A percentile compares a stretch with the other conserved stretches of the same genome.
These are phyloP conservation scores for Trypanosoma grayi DNA, from an alignment of 208 protist genomes.

Conservation along the genomic window DNA sequence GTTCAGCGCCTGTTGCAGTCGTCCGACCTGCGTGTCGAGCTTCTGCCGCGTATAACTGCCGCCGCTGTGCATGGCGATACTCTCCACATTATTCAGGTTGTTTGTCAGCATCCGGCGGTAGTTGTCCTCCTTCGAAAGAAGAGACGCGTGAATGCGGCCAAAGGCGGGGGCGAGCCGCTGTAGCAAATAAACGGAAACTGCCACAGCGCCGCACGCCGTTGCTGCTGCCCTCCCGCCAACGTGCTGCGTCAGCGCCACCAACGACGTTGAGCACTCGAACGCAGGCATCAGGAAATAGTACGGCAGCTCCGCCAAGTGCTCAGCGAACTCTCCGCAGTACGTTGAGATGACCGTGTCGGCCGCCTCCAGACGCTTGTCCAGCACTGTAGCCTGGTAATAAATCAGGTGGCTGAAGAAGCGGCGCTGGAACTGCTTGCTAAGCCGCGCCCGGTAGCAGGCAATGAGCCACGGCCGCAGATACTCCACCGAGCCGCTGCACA, in stretches of 20 bases:
- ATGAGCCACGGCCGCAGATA: conserved; percentile 80
- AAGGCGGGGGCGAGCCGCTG: conserved; percentile 64
- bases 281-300: conserved; percentile 86
- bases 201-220: conserved; percentile 48
- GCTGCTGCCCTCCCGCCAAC: conserved; percentile 40
- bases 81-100: conserved; percentile 72
- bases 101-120: conserved; percentile 79
- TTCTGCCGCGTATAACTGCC: conserved; percentile 51
- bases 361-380: conserved; percentile 73
- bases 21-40: conserved; percentile 56
- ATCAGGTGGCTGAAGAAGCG: conserved; percentile 77
- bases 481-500: conserved; percentile 69
- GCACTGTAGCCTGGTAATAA: conserved; percentile 77
- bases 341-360: conserved; percentile 78
- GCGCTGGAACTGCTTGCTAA: conserved; percentile 70
- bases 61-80: conserved; percentile 77
- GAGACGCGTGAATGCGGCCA: conserved; percentile 66
- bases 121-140: conserved; percentile 72
- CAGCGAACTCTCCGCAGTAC: conserved; percentile 87
- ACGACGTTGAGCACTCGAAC: conserved; percentile 57
- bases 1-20: conserved; percentile 63
- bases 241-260: conserved; percentile 58
- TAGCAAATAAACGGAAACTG: conserved; percentile 51
- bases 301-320: conserved; percentile 87
- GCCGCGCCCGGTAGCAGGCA: conserved; percentile 74